These are phyloP conservation scores for Pyrus hybrid DNA, from an alignment of 331 rosid species.

Conservation along the genomic window DNA sequence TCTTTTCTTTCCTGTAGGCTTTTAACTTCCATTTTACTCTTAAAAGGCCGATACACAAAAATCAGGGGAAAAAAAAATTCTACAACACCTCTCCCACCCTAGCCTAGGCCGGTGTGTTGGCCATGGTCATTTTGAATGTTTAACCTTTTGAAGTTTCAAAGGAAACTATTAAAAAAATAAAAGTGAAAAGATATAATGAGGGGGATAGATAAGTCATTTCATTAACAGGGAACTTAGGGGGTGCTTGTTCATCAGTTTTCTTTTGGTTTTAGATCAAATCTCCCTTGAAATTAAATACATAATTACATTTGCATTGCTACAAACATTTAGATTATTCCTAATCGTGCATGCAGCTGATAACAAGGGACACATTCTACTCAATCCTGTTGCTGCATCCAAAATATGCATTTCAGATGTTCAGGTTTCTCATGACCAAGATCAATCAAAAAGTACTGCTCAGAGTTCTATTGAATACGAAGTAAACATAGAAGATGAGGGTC, in stretches of 20 bases:
- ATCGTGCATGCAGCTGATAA: conserved; percentile 12
- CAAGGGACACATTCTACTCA: neutral
- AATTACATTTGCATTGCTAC: neutral
- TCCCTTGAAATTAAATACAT: neutral
- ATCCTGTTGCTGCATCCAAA: neutral
- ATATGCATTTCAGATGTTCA: conserved; percentile 2
- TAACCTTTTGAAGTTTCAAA: neutral
- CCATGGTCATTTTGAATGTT: neutral
- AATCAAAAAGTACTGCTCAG: neutral
- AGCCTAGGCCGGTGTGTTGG: neutral
- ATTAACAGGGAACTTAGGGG: neutral
- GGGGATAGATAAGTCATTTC: neutral
- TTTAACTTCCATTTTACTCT: neutral
- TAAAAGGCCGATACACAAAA: neutral
- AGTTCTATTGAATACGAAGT: neutral
- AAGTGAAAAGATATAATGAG: neutral
- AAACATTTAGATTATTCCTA: neutral
- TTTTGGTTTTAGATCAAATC: neutral
- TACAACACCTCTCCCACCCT: neutral
- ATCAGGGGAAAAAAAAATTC: neutral
- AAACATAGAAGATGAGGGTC: neutral
- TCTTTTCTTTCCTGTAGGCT: neutral
- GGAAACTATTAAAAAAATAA: neutral
- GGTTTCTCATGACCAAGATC: neutral
- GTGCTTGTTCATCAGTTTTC: neutral